A percentile compares a stretch with the other conserved stretches of the same genome.
Evolutionary conservation across 2,329 filamentous ascomycete genomes (phyloP).

Genomic region (Aspergillus sp.): DNA sequence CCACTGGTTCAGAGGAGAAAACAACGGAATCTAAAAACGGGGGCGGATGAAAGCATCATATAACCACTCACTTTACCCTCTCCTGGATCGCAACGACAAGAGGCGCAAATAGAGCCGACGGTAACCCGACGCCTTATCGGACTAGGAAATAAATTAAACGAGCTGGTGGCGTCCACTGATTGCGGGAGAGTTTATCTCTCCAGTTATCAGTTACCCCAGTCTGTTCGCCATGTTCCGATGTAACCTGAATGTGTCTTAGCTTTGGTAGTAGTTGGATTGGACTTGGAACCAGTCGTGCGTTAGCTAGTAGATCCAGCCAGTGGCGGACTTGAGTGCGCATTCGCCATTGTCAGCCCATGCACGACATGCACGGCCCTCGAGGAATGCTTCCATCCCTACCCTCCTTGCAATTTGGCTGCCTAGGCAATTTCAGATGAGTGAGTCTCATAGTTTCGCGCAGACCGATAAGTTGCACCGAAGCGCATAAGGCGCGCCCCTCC

Average conservation of each 20-base stretch:
- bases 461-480: neutral
- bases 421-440: neutral
- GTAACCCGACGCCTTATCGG: slow-evolving; percentile 13
- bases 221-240: slow-evolving; percentile 8
- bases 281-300: neutral
- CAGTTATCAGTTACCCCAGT: slow-evolving; percentile 10
- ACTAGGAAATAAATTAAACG: slow-evolving; percentile 4
- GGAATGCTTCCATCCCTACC: neutral
- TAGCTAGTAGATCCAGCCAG: neutral
- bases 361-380: slow-evolving; percentile 1
- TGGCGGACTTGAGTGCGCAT: neutral
- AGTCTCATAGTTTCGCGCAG: neutral
- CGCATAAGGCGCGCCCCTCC: neutral
- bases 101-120: slow-evolving; percentile 6
- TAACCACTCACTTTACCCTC: neutral
- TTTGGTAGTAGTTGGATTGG: neutral
- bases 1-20: neutral
- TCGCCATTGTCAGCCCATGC: slow-evolving; percentile 1
- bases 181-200: slow-evolving; percentile 7
- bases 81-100: neutral
- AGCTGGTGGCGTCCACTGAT: slow-evolving; percentile 6
- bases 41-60: neutral
- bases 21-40: neutral
- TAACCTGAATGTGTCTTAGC: slow-evolving; percentile 1
- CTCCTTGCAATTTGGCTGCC: neutral